A percentile compares a stretch with the other conserved stretches of the same genome.
Evolutionary conservation across 2,329 filamentous ascomycete genomes (phyloP).

Genomic region (Dissoconium aciculare): DNA sequence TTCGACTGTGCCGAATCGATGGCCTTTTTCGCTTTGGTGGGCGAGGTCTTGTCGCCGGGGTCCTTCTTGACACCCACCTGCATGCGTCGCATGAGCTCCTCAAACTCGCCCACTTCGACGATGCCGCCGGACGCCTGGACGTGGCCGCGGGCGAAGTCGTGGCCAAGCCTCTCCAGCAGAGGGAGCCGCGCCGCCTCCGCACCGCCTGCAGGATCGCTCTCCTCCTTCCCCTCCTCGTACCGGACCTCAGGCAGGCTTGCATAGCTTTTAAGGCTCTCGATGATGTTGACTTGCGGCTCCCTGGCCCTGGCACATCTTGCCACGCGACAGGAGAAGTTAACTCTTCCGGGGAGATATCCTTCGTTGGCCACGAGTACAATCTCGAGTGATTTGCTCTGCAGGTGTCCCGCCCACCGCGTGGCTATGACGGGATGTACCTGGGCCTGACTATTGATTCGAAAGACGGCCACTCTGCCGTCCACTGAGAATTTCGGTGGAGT

Average conservation of each 20-base stretch:
- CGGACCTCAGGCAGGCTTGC: constrained; percentile 25
- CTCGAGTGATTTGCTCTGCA: constrained; percentile 44
- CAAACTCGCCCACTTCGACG: constrained; percentile 45
- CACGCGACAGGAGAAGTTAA: constrained; percentile 54
- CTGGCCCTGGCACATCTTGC: constrained; percentile 40
- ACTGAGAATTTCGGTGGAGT: constrained; percentile 48
- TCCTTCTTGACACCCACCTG: constrained; percentile 41
- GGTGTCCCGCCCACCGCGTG: constrained; percentile 48
- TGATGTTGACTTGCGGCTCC: constrained; percentile 48
- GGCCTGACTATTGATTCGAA: constrained; percentile 44
- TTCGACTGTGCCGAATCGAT: constrained; percentile 34
- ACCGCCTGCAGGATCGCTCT: background rate
- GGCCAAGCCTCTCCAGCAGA: constrained; percentile 39
- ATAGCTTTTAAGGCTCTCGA: constrained; percentile 40
- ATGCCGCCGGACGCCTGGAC: constrained; percentile 54
- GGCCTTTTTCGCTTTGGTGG: constrained; percentile 23
- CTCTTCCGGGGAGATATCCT: constrained; percentile 46
- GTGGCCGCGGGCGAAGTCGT: constrained; percentile 51
- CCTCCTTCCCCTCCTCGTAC: constrained; percentile 1
- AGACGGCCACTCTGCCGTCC: constrained; percentile 47
- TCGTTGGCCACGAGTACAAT: constrained; percentile 53
- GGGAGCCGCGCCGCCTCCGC: constrained; percentile 10
- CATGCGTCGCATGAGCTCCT: constrained; percentile 47
- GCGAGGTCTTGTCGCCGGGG: constrained; percentile 22
- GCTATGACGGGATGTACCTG: constrained; percentile 55